Evolutionary conservation across 352 stramenopile species (phyloP), one percentile per base, ranked within the genome.

Genomic region (Globisporangium nunn): DNA sequence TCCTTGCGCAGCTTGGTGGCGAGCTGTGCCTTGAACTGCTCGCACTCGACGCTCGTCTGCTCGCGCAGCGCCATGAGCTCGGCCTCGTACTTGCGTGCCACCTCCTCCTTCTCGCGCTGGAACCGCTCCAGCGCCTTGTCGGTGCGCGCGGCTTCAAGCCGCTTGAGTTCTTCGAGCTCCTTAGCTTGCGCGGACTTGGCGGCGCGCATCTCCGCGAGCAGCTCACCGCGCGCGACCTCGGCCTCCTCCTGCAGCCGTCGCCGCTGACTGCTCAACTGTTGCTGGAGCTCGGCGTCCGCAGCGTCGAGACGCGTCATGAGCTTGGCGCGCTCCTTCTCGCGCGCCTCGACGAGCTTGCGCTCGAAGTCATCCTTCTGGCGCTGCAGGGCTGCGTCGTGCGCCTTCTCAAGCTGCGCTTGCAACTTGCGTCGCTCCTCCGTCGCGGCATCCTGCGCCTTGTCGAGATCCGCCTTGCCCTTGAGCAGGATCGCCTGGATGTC

Each of bases 401-500:
- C 76, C 40, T 87, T 87, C 49, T 88, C 74, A 7, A 87, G 64
- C 31, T 82, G 72, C 6, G 67, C 8, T 15, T 82, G 67, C 8
- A 88, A 47, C 46, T 75, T 81, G 12, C 73, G 72, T 4, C 76
- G 71, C 54, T 93, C 82, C 30, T 91, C 78, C 1, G 30, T 56
- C 1, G 79, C 79, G 3, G 66, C 59, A 12, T 92, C 82, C 15
- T 78, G 68, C 1, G 69, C 75, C 14, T 78, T 84, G 12, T 89
- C 75, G 6, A 89, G 50, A 41, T 89, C 81, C 15, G 67, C 75
- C 65, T 88, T 93, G 30, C 81, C 78, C 52, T 87, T 87, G 4
- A 77, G 64, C 30, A 93, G 67, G 62, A 93, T 93, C 17, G 80
- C 72, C 50, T 93, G 82, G 50, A 93, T 88, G 52, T 93, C 80